These are phyloP conservation scores for Hanseniaspora osmophila DNA, from an alignment of 805 yeast species.

Conservation along the genomic window DNA sequence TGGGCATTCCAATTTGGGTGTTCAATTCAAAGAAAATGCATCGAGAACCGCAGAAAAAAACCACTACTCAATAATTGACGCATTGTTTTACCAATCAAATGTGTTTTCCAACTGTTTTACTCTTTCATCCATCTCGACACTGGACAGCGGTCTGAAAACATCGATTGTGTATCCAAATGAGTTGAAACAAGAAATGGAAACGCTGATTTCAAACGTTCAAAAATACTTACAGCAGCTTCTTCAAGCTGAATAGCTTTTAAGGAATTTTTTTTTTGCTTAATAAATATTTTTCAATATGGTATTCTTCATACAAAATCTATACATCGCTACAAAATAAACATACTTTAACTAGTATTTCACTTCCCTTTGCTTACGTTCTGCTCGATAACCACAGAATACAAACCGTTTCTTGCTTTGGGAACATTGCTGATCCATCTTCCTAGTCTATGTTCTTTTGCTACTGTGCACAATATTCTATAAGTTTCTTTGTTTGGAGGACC, in stretches of 20 bases:
- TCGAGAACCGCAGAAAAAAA: not conserved
- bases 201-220: not conserved
- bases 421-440: conserved; percentile 71
- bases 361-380: conserved; percentile 11
- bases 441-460: conserved; percentile 73
- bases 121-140: not conserved
- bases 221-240: not conserved
- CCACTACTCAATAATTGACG: not conserved
- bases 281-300: not conserved
- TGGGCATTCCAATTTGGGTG: not conserved
- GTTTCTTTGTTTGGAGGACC: conserved; percentile 40
- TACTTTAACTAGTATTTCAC: not conserved
- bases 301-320: not conserved
- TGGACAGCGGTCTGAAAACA: not conserved
- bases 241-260: not conserved
- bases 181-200: not conserved
- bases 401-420: conserved; percentile 60
- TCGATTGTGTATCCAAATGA: not conserved
- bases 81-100: not conserved
- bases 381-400: conserved; percentile 39
- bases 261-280: conserved; percentile 2
- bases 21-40: not conserved
- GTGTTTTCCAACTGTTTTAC: not conserved
- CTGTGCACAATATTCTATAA: conserved; percentile 46
- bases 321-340: not conserved